A percentile compares a stretch with the other conserved stretches of the same genome.
phyloP scores from a whole-genome alignment of 176 grass and related monocot genomes.

The Secale cereale region DNA sequence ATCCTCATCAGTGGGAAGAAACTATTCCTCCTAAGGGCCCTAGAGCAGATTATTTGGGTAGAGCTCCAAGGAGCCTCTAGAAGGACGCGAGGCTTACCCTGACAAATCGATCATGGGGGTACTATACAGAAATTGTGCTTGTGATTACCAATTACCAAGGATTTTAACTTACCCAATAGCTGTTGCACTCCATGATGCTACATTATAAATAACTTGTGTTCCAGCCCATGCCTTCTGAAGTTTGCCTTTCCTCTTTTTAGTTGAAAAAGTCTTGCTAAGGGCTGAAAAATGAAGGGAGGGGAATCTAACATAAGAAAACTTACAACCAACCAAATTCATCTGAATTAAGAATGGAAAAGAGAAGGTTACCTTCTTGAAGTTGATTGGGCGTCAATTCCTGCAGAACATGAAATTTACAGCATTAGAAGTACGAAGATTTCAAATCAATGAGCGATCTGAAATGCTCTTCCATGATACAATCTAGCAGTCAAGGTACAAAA shows the following conservation, averaged over 20 bases:
- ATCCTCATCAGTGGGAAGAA: neutral
- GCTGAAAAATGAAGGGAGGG: slow-evolving; percentile 28
- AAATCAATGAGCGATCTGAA: neutral
- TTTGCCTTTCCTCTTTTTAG: slow-evolving; percentile 77
- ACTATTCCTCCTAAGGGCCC: neutral
- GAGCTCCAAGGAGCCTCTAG: neutral
- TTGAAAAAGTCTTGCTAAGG: slow-evolving; percentile 88
- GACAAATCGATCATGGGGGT: neutral
- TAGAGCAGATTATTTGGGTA: neutral
- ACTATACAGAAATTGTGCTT: neutral
- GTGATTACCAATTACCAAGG: neutral
- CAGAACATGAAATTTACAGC: slow-evolving; percentile 30
- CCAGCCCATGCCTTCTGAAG: slow-evolving; percentile 92
- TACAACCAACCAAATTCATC: neutral
- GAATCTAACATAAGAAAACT: neutral
- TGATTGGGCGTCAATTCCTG: slow-evolving; percentile 94
- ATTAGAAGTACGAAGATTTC: slow-evolving; percentile 7
- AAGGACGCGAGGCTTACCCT: neutral
- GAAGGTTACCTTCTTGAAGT: slow-evolving; percentile 75
- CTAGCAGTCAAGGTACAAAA: neutral
- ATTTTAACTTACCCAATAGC: slow-evolving; percentile 65
- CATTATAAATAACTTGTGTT: slow-evolving; percentile 86
- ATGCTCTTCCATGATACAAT: slow-evolving; percentile 6
- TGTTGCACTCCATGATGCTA: slow-evolving; percentile 91
- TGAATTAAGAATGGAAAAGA: slow-evolving; percentile 4